phyloP scores from a whole-genome alignment of 768 basidiomycete genomes.

The Candolleomyces eurysporus region DNA sequence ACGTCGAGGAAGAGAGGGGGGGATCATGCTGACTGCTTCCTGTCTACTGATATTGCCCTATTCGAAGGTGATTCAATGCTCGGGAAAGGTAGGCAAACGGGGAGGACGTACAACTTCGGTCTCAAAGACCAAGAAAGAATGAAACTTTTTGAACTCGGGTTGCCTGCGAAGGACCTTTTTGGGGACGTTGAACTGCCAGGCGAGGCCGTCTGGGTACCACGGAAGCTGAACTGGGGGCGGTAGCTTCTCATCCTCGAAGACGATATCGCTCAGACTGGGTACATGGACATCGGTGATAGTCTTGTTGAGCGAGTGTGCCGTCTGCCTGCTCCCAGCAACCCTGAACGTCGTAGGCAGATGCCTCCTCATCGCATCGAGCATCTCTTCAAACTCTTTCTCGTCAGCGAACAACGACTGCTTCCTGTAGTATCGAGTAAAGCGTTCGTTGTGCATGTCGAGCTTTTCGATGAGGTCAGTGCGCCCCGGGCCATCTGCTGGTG shows the following conservation, averaged over 20 bases:
- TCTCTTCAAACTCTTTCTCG: conserved; percentile 69
- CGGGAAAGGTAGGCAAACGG: neutral
- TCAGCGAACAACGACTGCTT: conserved; percentile 74
- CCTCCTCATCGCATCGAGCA: conserved; percentile 60
- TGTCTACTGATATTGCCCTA: conserved; percentile 95
- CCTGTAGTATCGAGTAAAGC: conserved; percentile 66
- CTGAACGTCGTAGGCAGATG: conserved; percentile 94
- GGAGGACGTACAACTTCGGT: conserved; percentile 79
- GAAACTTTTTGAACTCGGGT: conserved; percentile 91
- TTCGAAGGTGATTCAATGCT: neutral
- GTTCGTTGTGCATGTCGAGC: conserved; percentile 67
- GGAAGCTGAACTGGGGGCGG: conserved; percentile 81
- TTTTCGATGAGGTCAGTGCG: conserved; percentile 56
- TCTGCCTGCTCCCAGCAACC: conserved; percentile 85
- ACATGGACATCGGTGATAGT: conserved; percentile 78
- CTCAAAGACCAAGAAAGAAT: conserved; percentile 95
- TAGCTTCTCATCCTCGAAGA: conserved; percentile 73
- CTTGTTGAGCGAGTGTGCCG: conserved; percentile 72
- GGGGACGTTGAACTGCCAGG: conserved; percentile 93
- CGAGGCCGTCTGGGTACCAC: conserved; percentile 95
- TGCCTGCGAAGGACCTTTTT: conserved; percentile 86
- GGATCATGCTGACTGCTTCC: conserved; percentile 99
- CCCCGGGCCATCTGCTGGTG: neutral
- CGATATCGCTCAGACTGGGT: conserved; percentile 66
- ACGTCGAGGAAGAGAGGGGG: conserved; percentile 91